Conservation (phyloP, 2,329 filamentous ascomycete genomes). For the Arthroderma uncinatum region DNA sequence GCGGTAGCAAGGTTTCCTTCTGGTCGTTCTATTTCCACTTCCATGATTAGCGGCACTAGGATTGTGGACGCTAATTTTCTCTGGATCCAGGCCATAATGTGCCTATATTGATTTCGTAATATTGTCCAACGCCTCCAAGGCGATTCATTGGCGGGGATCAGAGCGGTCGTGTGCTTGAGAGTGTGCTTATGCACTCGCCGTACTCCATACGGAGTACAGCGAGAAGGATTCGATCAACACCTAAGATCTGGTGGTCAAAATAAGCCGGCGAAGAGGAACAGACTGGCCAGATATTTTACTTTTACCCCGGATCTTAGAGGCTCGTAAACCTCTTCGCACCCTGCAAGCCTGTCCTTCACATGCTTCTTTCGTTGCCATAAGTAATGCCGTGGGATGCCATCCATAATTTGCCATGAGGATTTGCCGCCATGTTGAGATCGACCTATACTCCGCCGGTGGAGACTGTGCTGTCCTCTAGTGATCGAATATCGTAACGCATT, state of each 20-base stretch:
- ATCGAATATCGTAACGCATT: not conserved
- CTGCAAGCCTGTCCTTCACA: not conserved
- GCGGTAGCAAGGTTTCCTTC: not conserved
- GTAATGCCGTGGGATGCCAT: not conserved
- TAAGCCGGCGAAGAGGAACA: not conserved
- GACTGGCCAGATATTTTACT: not conserved
- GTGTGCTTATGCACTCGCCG: no score
- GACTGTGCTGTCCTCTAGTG: not conserved
- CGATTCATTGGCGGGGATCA: not conserved
- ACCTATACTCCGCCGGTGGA: not conserved
- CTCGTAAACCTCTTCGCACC: not conserved
- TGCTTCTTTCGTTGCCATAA: not conserved
- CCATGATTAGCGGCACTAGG: not conserved
- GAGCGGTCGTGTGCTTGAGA: not conserved
- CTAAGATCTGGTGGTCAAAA: not conserved
- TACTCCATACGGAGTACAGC: no score
- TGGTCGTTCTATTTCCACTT: not conserved
- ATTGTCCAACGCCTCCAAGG: not conserved
- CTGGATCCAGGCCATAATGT: not conserved
- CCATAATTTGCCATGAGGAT: not conserved
- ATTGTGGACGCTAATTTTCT: not conserved
- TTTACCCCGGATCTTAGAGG: constrained; percentile 1
- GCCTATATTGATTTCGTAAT: not conserved
- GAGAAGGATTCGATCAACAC: no score
- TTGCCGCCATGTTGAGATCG: not conserved